These are phyloP conservation scores for Magnusiomyces paraingens DNA, from an alignment of 1,139 yeast species.

Conservation along the genomic window DNA sequence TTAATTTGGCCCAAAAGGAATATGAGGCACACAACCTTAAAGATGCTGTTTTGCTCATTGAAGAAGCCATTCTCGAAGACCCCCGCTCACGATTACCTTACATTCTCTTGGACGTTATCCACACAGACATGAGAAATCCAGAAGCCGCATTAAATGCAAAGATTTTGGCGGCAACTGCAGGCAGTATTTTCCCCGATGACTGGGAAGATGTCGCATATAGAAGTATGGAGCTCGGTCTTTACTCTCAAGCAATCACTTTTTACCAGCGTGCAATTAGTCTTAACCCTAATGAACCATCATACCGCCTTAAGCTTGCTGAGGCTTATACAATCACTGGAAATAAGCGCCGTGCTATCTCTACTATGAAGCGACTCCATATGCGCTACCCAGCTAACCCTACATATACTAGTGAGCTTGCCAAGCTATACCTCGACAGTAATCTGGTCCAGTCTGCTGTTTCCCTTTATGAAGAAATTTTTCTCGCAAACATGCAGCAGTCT, in stretches of 20 bases:
- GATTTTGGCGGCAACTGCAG: slow-evolving; percentile 77
- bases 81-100: slow-evolving; percentile 77
- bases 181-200: slow-evolving; percentile 67
- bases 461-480: slow-evolving; percentile 48
- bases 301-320: slow-evolving; percentile 46
- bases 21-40: slow-evolving; percentile 62
- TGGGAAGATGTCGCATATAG: slow-evolving; percentile 83
- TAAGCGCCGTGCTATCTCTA: slow-evolving; percentile 66
- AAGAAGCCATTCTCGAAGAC: slow-evolving; percentile 72
- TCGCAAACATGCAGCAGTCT: slow-evolving; percentile 20
- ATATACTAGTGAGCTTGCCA: slow-evolving; percentile 67
- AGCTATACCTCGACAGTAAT: slow-evolving; percentile 67
- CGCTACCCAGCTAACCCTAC: slow-evolving; percentile 56
- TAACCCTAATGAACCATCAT: slow-evolving; percentile 48
- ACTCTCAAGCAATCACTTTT: slow-evolving; percentile 78
- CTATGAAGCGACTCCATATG: slow-evolving; percentile 56
- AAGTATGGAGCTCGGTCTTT: slow-evolving; percentile 63
- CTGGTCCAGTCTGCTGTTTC: slow-evolving; percentile 75
- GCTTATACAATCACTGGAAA: slow-evolving; percentile 61
- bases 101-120: slow-evolving; percentile 79
- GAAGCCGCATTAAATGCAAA: slow-evolving; percentile 75
- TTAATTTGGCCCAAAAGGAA: slow-evolving; percentile 60
- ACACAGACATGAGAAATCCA: slow-evolving; percentile 57
- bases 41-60: slow-evolving; percentile 58
- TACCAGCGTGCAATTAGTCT: slow-evolving; percentile 66